These are phyloP conservation scores for Talaromyces thailandensis DNA, from an alignment of 495 filamentous ascomycete species.

Conservation along the genomic window DNA sequence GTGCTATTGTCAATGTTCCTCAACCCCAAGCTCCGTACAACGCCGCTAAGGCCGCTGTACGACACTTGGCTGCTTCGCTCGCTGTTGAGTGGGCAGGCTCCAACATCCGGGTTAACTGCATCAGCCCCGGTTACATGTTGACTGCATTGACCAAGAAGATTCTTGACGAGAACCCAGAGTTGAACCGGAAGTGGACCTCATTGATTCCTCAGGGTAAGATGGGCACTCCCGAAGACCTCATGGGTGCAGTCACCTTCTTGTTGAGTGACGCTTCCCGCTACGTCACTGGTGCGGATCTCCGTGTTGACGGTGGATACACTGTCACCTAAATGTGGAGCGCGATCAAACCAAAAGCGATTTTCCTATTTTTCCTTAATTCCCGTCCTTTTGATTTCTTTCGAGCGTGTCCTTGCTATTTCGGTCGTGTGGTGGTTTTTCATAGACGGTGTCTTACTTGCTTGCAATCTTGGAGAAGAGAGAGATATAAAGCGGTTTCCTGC, in stretches of 20 bases:
- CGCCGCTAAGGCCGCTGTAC: conserved; percentile 78
- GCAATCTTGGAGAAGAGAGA: background rate
- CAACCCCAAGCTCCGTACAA: conserved; percentile 94
- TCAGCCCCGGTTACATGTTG: conserved; percentile 89
- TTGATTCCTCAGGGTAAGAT: conserved; percentile 87
- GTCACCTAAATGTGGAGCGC: conserved; percentile 48
- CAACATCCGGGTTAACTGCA: conserved; percentile 83
- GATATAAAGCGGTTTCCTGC: background rate
- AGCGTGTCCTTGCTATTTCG: background rate
- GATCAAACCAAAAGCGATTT: background rate
- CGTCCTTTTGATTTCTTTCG: conserved; percentile 1
- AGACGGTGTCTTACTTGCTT: conserved; percentile 4
- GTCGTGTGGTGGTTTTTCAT: background rate
- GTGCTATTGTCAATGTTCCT: conserved; percentile 84
- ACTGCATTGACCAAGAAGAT: conserved; percentile 95
- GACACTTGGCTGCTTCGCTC: conserved; percentile 70
- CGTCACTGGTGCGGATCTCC: conserved; percentile 82
- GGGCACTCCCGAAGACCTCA: conserved; percentile 85
- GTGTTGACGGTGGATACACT: conserved; percentile 90
- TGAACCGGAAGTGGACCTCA: conserved; percentile 80
- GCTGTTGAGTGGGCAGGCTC: conserved; percentile 85
- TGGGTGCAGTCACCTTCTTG: conserved; percentile 87
- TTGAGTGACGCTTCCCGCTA: conserved; percentile 78
- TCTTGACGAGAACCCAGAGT: conserved; percentile 81
- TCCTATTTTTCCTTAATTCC: background rate